Percentiles rank a stretch among this genome's conserved stretches.
phyloP scores from a whole-genome alignment of 139 green algal species.

The Chlorella sp. region DNA sequence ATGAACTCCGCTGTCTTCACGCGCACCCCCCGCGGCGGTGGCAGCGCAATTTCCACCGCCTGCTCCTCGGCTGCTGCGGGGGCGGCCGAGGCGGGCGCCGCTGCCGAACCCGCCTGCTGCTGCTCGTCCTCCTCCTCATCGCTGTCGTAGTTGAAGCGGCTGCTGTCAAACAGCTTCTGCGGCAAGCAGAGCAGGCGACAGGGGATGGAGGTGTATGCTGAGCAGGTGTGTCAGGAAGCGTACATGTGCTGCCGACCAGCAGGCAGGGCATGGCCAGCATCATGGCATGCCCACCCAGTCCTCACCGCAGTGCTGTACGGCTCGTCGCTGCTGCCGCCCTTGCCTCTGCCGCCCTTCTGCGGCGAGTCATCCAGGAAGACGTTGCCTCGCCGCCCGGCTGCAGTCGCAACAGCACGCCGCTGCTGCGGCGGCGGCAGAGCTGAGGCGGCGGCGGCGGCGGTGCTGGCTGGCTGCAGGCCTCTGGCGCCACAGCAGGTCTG shows the following conservation, averaged over 20 bases:
- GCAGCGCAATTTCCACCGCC: slow-evolving; percentile 24
- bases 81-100: not conserved
- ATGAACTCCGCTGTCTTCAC: slow-evolving; percentile 72
- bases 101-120: not conserved
- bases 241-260: too few species aligned
- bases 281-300: not conserved
- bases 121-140: slow-evolving; percentile 33
- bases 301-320: not conserved
- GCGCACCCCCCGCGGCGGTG: slow-evolving; percentile 12
- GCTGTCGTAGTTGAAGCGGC: slow-evolving; percentile 48
- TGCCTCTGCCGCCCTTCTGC: not conserved
- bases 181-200: not conserved
- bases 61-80: not conserved
- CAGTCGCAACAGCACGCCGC: not conserved
- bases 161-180: slow-evolving; percentile 46
- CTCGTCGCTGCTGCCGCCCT: not conserved
- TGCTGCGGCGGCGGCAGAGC: not conserved
- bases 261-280: too few species aligned
- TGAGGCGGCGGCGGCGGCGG: not conserved
- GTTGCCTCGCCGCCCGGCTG: slow-evolving; percentile 17
- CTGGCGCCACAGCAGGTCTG: too few species aligned
- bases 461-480: not conserved
- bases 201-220: not conserved
- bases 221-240: too few species aligned
- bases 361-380: slow-evolving; percentile 36